Evolutionary conservation across 305 asterid species (phyloP), one percentile per base, ranked within the genome.

Genomic region (Fraxinus platypoda): DNA sequence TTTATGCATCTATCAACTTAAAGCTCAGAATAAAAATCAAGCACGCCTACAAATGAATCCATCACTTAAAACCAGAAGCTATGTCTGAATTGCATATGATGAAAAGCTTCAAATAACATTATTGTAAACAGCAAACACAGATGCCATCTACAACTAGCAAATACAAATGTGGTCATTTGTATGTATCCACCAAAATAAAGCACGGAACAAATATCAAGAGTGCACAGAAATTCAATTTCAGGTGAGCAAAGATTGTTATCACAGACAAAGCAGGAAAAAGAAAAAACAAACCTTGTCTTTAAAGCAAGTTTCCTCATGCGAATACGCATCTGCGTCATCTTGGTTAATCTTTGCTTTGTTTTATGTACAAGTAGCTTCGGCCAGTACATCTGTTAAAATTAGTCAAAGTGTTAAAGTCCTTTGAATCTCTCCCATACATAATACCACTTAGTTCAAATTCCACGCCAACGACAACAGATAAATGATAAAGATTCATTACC

Each of bases 321-420:
- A 87, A 94, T 93, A 43, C 97, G 92, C 97, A 95, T 94, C 88
- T 94, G 97, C 54, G 95, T 93, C 99, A 95, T 94, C 90, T 94
- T 95, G 12, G 99, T 94, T 81, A 95, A 84, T 82, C 98, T 88
- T 86, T 93, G 97, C 86, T 94, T 95, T 8, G 88, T 93, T 84
- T 95, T 94, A 91, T 95, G 98, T 17, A 91, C 87, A 86, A 95
- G 92, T 79, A 94, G 82, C 87, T 93, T 95, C 4, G 99, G 98
- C 99, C 99, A 95, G 83, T 89, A 94, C 75, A 87, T 76, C 97
- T 92, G 92, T 78, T 33, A 83, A 30, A 52, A 41, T 49, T 70
- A 74, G 2, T 77, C 11, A 80, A 41, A 15, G n/a, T 7, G 66
- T 43, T 71, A 70, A 83, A 8, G 75, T n/a, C 80, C 76, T 75